A percentile compares a stretch with the other conserved stretches of the same genome.
Evolutionary conservation across 2,329 filamentous ascomycete species (phyloP).

Genomic region (Ophiognomonia clavigignenti-juglandacearum): DNA sequence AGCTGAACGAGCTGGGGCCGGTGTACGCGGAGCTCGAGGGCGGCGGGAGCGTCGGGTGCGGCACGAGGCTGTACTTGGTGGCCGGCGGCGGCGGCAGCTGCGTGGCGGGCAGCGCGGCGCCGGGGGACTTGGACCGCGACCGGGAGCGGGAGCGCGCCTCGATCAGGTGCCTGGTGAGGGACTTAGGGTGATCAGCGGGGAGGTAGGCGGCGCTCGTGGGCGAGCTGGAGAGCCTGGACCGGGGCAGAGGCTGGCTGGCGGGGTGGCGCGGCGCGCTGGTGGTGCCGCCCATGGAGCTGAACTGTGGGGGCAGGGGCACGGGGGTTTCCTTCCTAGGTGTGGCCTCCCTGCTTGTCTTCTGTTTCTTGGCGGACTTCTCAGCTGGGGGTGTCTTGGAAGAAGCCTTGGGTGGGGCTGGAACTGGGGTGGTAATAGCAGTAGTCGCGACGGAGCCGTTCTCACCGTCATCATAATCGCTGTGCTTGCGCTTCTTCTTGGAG

Average conservation of each 20-base stretch:
- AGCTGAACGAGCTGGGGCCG: neutral
- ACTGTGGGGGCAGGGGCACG: constrained; percentile 11
- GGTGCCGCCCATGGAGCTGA: neutral
- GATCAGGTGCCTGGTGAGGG: neutral
- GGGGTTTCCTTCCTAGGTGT: constrained; percentile 10
- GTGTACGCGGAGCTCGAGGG: neutral
- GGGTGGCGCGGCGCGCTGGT: neutral
- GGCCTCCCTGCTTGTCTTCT: constrained; percentile 13
- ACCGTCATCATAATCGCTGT: constrained; percentile 23
- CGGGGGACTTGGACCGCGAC: constrained; percentile 10
- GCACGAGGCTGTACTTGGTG: constrained; percentile 9
- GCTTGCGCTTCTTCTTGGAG: constrained; percentile 37
- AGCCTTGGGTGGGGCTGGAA: constrained; percentile 11
- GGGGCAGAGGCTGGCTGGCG: neutral
- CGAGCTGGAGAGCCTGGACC: neutral
- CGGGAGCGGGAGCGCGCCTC: too few relatives aligned
- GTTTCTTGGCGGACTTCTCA: constrained; percentile 15
- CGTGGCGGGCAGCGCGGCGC: constrained; percentile 7
- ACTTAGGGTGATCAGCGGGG: constrained; percentile 12
- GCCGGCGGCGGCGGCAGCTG: neutral
- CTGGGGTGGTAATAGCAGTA: neutral
- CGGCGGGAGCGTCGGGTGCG: neutral
- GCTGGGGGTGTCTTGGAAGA: constrained; percentile 14
- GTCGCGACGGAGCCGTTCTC: constrained; percentile 16
- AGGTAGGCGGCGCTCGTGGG: constrained; percentile 1